phyloP scores from a whole-genome alignment of 768 basidiomycete species.

The Nidularia pulvinata region DNA sequence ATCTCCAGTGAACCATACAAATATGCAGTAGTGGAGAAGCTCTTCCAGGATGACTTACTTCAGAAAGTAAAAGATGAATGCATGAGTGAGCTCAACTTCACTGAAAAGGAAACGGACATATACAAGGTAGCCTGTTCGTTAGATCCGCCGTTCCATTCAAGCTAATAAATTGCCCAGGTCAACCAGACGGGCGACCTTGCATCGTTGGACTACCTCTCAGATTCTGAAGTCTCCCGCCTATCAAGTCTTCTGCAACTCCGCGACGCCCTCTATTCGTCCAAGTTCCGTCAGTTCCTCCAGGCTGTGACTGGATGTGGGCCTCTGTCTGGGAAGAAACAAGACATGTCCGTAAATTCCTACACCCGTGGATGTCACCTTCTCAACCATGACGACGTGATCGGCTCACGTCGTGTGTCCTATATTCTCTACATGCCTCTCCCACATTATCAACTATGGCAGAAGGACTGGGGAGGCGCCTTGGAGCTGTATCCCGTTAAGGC shows the following conservation, averaged over 20 bases:
- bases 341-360: slow-evolving; percentile 95
- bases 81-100: slow-evolving; percentile 73
- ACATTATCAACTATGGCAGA: slow-evolving; percentile 73
- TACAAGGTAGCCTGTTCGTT: slow-evolving; percentile 69
- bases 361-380: slow-evolving; percentile 91
- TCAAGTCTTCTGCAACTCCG: slow-evolving; percentile 81
- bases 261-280: slow-evolving; percentile 86
- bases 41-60: slow-evolving; percentile 85
- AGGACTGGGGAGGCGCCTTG: slow-evolving; percentile 91
- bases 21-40: slow-evolving; percentile 75
- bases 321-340: slow-evolving; percentile 88
- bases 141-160: slow-evolving; percentile 2
- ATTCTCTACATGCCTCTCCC: slow-evolving; percentile 95
- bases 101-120: slow-evolving; percentile 97
- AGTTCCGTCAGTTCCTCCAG: slow-evolving; percentile 83
- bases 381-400: slow-evolving; percentile 99
- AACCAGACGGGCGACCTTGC: slow-evolving; percentile 97
- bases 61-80: slow-evolving; percentile 85
- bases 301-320: slow-evolving; percentile 92
- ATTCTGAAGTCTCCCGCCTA: slow-evolving; percentile 75
- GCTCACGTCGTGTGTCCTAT: slow-evolving; percentile 91
- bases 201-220: slow-evolving; percentile 85
- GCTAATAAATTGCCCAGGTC: slow-evolving; percentile 49
- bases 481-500: slow-evolving; percentile 84
- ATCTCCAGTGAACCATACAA: slow-evolving; percentile 69